Evolutionary conservation across 2,329 filamentous ascomycete species (phyloP), one percentile per base, ranked within the genome.

Genomic region (Purpureocillium lavendulum): DNA sequence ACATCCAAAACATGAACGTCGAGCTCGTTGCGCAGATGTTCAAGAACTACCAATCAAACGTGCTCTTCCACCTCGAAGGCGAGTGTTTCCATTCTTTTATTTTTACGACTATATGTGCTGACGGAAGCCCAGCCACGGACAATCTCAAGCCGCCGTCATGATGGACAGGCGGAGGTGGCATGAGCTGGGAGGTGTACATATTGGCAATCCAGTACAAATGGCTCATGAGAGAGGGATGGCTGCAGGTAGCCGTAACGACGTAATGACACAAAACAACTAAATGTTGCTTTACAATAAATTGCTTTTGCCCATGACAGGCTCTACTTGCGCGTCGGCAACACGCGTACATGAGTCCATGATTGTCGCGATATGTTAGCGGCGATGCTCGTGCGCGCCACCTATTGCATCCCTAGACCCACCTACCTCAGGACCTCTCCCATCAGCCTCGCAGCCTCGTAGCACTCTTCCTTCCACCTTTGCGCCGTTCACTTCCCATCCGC

Each of bases 1-100:
- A 97, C 57, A 82, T 96, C 40, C 86, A 95, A 55, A 98, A 97
- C 61, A 96, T 97, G 88, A 94, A 98, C 57, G 87, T 96, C 29
- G 92, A 97, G 66, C 75, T 97, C 3, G 92, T 97, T 5, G 89
- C 90, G 1, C 90, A 97, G 59, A 98, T 98, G 92, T 98, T 97
- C 72, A 96, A 97, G 69, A 98, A 97, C 65, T 98, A 98, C 60
- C 89, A 96, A 61, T 95, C 88, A 10, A 98, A 97, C 53, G 90
- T 97, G 12, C 69, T 97, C 6, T 97, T 98, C 60, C 92, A 98
- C 54, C 73, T 98, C 6, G 92, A 97, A 80, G 92, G 92, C 94
- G 70, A 49, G 59, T 16, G 5, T 17, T 14, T 35, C 11, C 12
- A 1, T 14, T 8, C 7, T 6, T 26, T n/a, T 26, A 5, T 16